Evolutionary conservation across 2,329 filamentous ascomycete species (phyloP).

Genomic region (Cyphellophora europaea): DNA sequence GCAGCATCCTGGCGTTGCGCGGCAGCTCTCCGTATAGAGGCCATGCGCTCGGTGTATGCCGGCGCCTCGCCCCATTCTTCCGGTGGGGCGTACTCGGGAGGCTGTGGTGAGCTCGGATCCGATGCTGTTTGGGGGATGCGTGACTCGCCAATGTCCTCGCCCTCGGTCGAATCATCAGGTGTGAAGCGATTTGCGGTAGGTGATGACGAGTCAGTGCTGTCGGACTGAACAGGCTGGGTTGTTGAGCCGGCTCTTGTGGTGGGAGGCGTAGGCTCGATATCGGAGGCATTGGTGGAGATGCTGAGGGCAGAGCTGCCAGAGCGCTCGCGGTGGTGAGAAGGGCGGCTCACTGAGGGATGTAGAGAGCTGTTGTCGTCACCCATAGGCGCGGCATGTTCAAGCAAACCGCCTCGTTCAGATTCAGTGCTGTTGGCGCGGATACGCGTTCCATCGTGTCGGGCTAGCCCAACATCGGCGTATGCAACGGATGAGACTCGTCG

Average conservation of each 20-base stretch:
- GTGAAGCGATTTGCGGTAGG: conserved; percentile 20
- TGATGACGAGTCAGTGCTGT: conserved; percentile 20
- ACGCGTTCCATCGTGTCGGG: conserved; percentile 40
- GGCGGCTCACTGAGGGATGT: neutral
- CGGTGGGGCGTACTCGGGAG: conserved; percentile 32
- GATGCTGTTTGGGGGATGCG: conserved; percentile 21
- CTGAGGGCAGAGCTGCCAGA: neutral
- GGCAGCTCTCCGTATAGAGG: conserved; percentile 9
- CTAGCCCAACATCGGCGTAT: conserved; percentile 38
- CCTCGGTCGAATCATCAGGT: conserved; percentile 11
- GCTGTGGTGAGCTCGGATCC: conserved; percentile 10
- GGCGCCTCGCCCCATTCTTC: conserved; percentile 34
- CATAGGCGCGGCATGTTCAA: conserved; percentile 29
- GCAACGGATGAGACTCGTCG: conserved; percentile 37
- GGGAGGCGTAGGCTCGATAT: neutral
- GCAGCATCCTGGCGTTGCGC: too few species aligned
- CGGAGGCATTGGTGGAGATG: conserved; percentile 1
- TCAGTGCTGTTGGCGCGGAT: conserved; percentile 36
- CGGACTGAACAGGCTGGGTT: conserved; percentile 8
- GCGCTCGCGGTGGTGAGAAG: neutral
- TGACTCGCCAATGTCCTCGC: conserved; percentile 28
- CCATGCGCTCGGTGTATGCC: conserved; percentile 23
- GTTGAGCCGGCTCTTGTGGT: neutral
- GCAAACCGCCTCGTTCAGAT: conserved; percentile 36
- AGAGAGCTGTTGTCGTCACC: conserved; percentile 15